Percentiles rank a stretch among this genome's conserved stretches.
These are phyloP conservation scores for Acer negundo DNA, from an alignment of 345 rosid species.

Conservation along the genomic window DNA sequence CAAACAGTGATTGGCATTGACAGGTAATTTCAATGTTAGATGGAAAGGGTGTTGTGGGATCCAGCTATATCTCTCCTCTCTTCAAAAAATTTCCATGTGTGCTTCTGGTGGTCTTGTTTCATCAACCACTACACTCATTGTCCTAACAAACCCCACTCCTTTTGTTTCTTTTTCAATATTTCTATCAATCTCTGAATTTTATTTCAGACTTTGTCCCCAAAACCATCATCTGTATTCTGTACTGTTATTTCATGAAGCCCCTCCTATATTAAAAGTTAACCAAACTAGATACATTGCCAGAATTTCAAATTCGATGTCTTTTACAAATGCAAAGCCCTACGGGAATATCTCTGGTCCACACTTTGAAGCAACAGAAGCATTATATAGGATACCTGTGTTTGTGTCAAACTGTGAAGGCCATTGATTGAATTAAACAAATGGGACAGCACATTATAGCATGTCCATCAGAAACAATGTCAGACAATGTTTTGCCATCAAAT, in stretches of 20 bases:
- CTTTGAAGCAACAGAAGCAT: background rate
- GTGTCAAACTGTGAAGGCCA: background rate
- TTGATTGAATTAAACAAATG: background rate
- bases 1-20: background rate
- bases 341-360: background rate
- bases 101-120: conserved; percentile 22
- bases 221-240: background rate
- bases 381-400: background rate
- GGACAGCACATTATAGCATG: background rate
- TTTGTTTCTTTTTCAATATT: background rate
- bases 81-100: background rate
- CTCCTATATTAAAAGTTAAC: background rate
- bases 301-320: background rate
- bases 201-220: background rate
- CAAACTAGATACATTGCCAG: background rate
- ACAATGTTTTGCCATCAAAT: background rate
- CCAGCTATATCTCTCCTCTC: conserved; percentile 10
- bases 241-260: background rate
- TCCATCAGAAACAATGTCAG: conserved; percentile 10
- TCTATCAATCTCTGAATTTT: background rate
- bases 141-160: conserved; percentile 11
- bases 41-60: background rate
- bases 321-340: background rate
- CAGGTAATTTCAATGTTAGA: conserved; percentile 5
- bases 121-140: conserved; percentile 24